These are phyloP conservation scores for Linum tenue DNA, from an alignment of 345 rosid genomes.

Conservation along the genomic window DNA sequence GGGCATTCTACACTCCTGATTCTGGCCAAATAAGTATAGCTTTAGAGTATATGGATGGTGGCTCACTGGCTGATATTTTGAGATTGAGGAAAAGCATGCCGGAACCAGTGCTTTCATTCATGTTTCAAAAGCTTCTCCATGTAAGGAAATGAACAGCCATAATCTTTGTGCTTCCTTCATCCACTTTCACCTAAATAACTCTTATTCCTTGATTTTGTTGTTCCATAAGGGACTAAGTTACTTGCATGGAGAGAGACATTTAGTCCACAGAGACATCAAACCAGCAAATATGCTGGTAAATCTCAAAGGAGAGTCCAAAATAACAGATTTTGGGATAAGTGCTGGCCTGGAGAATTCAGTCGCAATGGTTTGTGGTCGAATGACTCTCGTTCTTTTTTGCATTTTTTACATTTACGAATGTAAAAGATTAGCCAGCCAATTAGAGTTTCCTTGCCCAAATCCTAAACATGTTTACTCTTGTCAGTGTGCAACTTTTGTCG, in stretches of 20 bases:
- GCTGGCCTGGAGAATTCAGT: conserved; percentile 91
- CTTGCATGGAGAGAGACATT: conserved; percentile 81
- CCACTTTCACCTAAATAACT: conserved; percentile 10
- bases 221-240: conserved; percentile 62
- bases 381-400: too few relatives aligned
- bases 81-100: conserved; percentile 52
- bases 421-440: neutral
- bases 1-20: conserved; percentile 89
- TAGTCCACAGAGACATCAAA: conserved; percentile 95
- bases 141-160: conserved; percentile 27
- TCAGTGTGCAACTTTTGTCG: conserved; percentile 96
- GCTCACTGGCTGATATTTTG: conserved; percentile 83
- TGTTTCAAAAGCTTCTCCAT: conserved; percentile 78
- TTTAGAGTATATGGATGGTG: conserved; percentile 95
- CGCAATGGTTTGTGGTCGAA: conserved; percentile 65
- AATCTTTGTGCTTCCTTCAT: conserved; percentile 8
- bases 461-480: conserved; percentile 13
- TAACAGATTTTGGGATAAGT: conserved; percentile 94
- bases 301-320: conserved; percentile 92
- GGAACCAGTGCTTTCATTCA: conserved; percentile 74
- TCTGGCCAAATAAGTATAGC: conserved; percentile 96
- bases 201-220: neutral
- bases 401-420: too few relatives aligned
- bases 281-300: conserved; percentile 93
- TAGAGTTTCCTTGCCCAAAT: conserved; percentile 15